Evolutionary conservation across 257 asterid species (phyloP), one percentile per base, ranked within the genome.

Genomic region (Mentha longifolia): DNA sequence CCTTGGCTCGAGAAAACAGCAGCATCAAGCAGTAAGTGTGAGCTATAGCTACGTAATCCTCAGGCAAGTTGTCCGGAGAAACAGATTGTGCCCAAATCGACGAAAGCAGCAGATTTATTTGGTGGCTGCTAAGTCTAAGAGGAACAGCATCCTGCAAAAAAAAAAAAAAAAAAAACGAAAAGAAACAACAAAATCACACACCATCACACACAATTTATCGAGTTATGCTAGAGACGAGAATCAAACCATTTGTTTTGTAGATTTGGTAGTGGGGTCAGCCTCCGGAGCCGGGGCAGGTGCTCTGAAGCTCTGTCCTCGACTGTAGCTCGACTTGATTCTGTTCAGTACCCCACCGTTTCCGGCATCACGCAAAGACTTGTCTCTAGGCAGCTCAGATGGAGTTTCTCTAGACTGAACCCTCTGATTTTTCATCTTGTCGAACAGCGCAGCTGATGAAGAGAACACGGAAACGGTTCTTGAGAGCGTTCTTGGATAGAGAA

Each of bases 381-480:
- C 82, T 43, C 73, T 71, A 74, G 61, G 77, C 46, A 67, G 50
- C 63, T 79, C 91, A 61, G 39, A 13, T 64, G 67, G 60, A 65
- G 52, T 87, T 61, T 84, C 92, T 74, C 51, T 80, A 9, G 84
- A 70, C 74, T 80, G 33, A 33, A 76, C 56, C 52, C 79, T 84
- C 77, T 87, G 89, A 57, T 81, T 84, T 72, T 73, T 87, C 72
- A 92, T 80, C 94, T 92, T 92, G 57, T 85, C 94, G 57, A 95
- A 95, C 73, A 95, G 85, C 2, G 98, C 98, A 55, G 98, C 96
- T 35, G 99, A 95, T 68, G 99, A 92, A 42, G 99, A 92, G 69
- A 95, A 95, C 72, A 92, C 99, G 13, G 99, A 95, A 76, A 89
- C 98, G 11, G 93, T 90, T 80, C 97, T 88, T 12, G 99, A 95